Evolutionary conservation across 768 basidiomycete species (phyloP), one percentile per base, ranked within the genome.

Genomic region (Boletus sensibilis): DNA sequence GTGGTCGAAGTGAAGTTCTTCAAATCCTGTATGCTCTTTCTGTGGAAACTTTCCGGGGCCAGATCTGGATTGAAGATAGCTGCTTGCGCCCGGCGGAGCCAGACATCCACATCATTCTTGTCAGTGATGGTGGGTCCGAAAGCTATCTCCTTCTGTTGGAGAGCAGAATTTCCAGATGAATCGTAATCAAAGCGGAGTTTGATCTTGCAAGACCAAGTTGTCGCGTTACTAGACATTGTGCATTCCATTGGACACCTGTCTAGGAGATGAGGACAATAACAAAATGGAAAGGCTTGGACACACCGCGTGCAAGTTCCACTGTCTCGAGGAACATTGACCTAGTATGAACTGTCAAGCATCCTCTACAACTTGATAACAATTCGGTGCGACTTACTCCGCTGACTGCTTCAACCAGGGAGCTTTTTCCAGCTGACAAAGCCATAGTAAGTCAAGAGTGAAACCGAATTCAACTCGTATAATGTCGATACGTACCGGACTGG

Each of bases 241-340:
- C 79, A 81, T 55, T 82, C 78, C 77, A 80, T 80, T 0, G 81
- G 82, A 50, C 82, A 83, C 48, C 82, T 82, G 43, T 18, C 11
- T 8, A 2, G 23, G 50, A 45, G 10, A 10, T 68, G 44, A 53
- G 41, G 25, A 23, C 6, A 6, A 29, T 27, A n/a, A 50, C 8
- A 14, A 12, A 38, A 23, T n/a, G 0, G 10, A 40, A 41, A 25
- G 1, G 11, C 18, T 25, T 33, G 16, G n/a, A 50, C 58, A 31
- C 3, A 80, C 84, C 82, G 73, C 0, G 82, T 85, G 50, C 84
- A 85, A 1, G 82, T 85, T 21, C 83, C 83, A 41, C 80, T 81
- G 40, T 85, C 85, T 33, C 85, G 72, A 12, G 85, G 84, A 29
- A 86, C 83, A 47, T 71, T 81, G 31, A 85, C 81, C 85, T 86